Evolutionary conservation across 2,329 filamentous ascomycete genomes (phyloP), one percentile per base, ranked within the genome.

Genomic region (Fusarium sp.): DNA sequence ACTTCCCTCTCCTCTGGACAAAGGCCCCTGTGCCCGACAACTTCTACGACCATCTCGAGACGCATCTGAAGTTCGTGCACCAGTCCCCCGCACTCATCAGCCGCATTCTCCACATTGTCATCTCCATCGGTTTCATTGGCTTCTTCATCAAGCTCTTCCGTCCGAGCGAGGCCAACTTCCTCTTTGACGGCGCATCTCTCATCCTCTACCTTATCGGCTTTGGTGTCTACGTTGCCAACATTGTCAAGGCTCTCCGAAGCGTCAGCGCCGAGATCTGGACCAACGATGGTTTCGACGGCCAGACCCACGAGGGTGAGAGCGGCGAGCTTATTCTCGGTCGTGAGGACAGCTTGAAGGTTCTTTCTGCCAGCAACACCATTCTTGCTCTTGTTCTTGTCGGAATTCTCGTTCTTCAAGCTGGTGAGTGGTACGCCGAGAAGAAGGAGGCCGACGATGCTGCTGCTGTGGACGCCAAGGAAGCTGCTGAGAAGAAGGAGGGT

Each of bases 341-440:
- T 28, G 94, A 97, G 81, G 96, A 99, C 79, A 95, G 90, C 75
- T 82, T 99, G 74, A 92, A 93, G 83, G 95, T 99, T 16, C 84
- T 98, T 74, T 89, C 94, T 33, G 96, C 96, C 9, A 97, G 93
- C 80, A 97, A 99, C 81, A 98, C 96, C 4, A 99, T 99, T 77
- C 82, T 98, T 59, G 96, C 95, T 36, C 86, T 99, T 44, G 93
- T 99, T 31, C 82, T 99, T 54, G 90, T 98, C 4, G 96, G 96
- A 7, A 92, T 99, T 11, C 79, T 99, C 70, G 92, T 97, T 34
- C 82, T 99, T 76, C 96, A 99, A 87, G 93, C 93, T 20, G 96
- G 96, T 12, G 93, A 98, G 86, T 98, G 95, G 96, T 99, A 99
- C 82, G 96, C 96, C 28, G 94, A 98, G 86, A 87, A 92, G 77